A percentile compares a stretch with the other conserved stretches of the same genome.
phyloP scores from a whole-genome alignment of 192 early-diverging fungal genomes.

The Coemansia sp. region DNA sequence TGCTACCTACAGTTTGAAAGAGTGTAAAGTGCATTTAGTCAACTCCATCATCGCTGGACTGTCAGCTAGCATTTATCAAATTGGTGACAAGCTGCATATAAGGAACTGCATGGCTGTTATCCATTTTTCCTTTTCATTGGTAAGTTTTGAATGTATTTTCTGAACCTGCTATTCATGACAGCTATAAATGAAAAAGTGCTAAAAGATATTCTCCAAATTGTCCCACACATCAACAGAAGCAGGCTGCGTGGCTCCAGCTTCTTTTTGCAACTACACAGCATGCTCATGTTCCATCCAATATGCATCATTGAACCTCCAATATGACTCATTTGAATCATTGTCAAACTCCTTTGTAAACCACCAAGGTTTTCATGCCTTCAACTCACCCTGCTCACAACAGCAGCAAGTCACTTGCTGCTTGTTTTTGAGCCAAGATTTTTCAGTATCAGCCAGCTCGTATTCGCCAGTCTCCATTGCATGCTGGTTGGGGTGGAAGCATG shows the following conservation, averaged over 20 bases:
- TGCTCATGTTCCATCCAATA: conserved; percentile 72
- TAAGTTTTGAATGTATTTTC: too few relatives aligned
- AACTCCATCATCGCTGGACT: too few relatives aligned
- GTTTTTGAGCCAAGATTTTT: conserved; percentile 75
- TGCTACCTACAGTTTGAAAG: too few relatives aligned
- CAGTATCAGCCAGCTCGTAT: conserved; percentile 72
- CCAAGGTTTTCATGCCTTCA: conserved; percentile 61
- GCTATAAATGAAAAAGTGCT: not conserved
- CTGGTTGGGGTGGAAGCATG: conserved; percentile 82
- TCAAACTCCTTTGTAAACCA: conserved; percentile 78
- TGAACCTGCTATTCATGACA: too few relatives aligned
- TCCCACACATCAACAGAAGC: conserved; percentile 18
- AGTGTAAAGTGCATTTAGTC: too few relatives aligned
- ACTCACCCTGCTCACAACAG: conserved; percentile 60
- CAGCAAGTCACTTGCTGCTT: conserved; percentile 69
- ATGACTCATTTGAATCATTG: conserved; percentile 65
- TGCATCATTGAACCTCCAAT: conserved; percentile 64
- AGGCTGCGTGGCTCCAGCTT: not conserved
- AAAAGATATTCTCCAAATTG: conserved; percentile 49
- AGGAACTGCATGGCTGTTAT: too few relatives aligned
- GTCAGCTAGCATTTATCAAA: too few relatives aligned
- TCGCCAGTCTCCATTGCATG: conserved; percentile 79
- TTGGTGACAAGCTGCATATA: too few relatives aligned
- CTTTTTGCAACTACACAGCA: conserved; percentile 24
- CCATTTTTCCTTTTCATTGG: too few relatives aligned